phyloP scores from a whole-genome alignment of 345 rosid species.

The Aquilaria malaccensis region DNA sequence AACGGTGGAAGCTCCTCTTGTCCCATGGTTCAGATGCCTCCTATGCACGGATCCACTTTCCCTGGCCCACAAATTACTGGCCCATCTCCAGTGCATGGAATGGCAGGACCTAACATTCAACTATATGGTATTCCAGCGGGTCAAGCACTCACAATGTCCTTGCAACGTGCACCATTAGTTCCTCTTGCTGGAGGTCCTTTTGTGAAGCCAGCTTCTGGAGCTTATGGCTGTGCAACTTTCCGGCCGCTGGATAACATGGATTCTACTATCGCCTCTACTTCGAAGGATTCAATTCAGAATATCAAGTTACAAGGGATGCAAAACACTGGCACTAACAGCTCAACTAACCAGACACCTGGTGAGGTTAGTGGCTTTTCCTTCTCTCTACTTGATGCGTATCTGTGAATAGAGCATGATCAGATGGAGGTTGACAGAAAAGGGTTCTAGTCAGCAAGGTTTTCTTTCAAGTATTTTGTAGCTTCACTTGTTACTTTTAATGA shows the following conservation, averaged over 20 bases:
- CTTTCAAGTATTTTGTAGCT: too few species aligned
- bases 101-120: slow-evolving; percentile 38
- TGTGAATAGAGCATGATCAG: not conserved
- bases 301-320: slow-evolving; percentile 28
- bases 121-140: slow-evolving; percentile 27
- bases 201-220: slow-evolving; percentile 28
- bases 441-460: not conserved
- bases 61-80: slow-evolving; percentile 34
- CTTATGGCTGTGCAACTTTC: slow-evolving; percentile 19
- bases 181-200: slow-evolving; percentile 34
- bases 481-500: too few species aligned
- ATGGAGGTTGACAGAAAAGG: not conserved
- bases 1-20: slow-evolving; percentile 34
- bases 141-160: slow-evolving; percentile 41
- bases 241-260: slow-evolving; percentile 28
- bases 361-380: slow-evolving; percentile 31
- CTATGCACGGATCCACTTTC: slow-evolving; percentile 48
- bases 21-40: slow-evolving; percentile 38
- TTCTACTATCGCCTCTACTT: slow-evolving; percentile 25
- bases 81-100: slow-evolving; percentile 24
- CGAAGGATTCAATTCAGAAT: slow-evolving; percentile 38
- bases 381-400: not conserved
- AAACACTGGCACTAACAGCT: slow-evolving; percentile 25
- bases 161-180: slow-evolving; percentile 28
- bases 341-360: slow-evolving; percentile 26